phyloP scores from a whole-genome alignment of 2,329 filamentous ascomycete species.

The Penicillium sp. region DNA sequence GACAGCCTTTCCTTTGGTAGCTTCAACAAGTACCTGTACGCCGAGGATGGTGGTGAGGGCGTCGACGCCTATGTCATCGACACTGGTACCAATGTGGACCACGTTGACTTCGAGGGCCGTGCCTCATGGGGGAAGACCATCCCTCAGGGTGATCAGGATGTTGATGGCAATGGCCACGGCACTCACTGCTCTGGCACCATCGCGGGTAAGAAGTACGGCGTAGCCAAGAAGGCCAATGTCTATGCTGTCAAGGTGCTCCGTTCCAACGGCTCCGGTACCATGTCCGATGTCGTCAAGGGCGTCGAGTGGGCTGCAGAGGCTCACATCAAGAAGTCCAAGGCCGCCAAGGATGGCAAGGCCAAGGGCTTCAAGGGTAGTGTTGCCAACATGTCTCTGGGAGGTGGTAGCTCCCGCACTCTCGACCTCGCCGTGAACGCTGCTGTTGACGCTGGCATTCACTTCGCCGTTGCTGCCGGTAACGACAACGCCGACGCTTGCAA shows the following conservation, averaged over 20 bases:
- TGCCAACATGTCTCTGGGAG: constrained; percentile 98
- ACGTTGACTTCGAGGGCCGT: constrained; percentile 96
- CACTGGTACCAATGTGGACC: constrained; percentile 87
- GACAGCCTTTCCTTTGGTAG: constrained; percentile 77
- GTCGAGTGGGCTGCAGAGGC: constrained; percentile 86
- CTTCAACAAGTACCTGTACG: constrained; percentile 98
- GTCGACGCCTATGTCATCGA: constrained; percentile 99
- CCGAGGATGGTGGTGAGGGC: constrained; percentile 84
- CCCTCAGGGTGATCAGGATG: constrained; percentile 73
- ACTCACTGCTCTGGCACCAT: constrained; percentile 99
- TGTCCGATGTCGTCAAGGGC: constrained; percentile 98
- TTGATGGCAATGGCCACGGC: constrained; percentile 95
- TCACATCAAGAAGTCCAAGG: constrained; percentile 69
- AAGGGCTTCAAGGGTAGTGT: constrained; percentile 98
- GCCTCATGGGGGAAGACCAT: constrained; percentile 97
- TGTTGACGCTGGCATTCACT: constrained; percentile 87
- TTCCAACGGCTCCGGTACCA: constrained; percentile 94
- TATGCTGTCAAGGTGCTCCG: constrained; percentile 97
- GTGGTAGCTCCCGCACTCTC: constrained; percentile 89
- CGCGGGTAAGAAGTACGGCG: constrained; percentile 97
- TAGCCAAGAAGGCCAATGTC: constrained; percentile 96
- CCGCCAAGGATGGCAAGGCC: constrained; percentile 78
- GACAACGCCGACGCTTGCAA: constrained; percentile 99
- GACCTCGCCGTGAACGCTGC: constrained; percentile 92
- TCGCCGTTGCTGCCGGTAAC: constrained; percentile 95